phyloP scores from a whole-genome alignment of 2,329 filamentous ascomycete genomes.

The Daldinia eschscholtzii region DNA sequence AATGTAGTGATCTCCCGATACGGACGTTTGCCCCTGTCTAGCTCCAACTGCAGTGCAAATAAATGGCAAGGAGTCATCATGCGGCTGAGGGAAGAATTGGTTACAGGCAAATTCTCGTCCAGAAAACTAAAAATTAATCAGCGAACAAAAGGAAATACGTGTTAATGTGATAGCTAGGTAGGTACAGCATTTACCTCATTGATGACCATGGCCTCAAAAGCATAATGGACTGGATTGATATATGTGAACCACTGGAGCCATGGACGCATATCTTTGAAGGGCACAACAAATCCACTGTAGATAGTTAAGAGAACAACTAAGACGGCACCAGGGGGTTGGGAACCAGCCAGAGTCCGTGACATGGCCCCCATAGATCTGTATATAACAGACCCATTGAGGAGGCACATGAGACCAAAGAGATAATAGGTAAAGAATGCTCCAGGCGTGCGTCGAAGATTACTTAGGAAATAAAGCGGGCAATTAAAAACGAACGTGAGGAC shows the following conservation, averaged over 20 bases:
- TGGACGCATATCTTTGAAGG: conserved; percentile 74
- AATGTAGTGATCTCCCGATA: too few relatives aligned
- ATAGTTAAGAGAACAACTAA: not conserved
- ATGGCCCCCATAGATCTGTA: conserved; percentile 82
- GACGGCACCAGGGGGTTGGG: not conserved
- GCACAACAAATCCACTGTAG: conserved; percentile 76
- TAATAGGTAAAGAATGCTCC: conserved; percentile 86
- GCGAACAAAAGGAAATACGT: not conserved
- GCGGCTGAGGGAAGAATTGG: too few relatives aligned
- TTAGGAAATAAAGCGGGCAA: conserved; percentile 85
- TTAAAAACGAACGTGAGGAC: conserved; percentile 80
- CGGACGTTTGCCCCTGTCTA: too few relatives aligned
- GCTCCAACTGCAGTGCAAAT: too few relatives aligned
- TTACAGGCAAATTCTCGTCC: conserved; percentile 64
- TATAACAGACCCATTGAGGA: conserved; percentile 84
- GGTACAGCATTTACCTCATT: conserved; percentile 67
- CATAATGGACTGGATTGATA: conserved; percentile 80
- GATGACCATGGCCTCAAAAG: conserved; percentile 81
- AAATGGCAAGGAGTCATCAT: too few relatives aligned
- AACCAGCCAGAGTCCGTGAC: conserved; percentile 71
- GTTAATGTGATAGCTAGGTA: not conserved
- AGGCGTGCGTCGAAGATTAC: conserved; percentile 77
- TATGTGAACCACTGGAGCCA: conserved; percentile 88
- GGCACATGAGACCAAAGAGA: conserved; percentile 77
- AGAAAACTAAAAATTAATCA: conserved; percentile 63